Conservation (phyloP, 805 yeast species). For the Cyberlindnera subsufficiens region DNA sequence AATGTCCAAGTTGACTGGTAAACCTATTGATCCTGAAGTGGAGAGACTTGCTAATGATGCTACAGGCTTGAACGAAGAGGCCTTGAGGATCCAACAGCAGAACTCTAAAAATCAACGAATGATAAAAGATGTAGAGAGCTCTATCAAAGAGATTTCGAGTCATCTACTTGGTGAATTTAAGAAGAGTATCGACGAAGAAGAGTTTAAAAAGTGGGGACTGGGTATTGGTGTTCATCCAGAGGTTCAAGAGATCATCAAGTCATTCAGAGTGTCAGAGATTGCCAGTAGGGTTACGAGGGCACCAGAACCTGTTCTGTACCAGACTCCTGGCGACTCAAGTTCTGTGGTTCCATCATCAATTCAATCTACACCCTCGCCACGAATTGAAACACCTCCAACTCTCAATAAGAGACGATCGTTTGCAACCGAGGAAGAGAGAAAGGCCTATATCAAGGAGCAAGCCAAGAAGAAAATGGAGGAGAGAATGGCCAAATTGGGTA, state of each 20-base stretch:
- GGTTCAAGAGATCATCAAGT: conserved; percentile 21
- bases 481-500: conserved; percentile 55
- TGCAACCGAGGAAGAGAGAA: conserved; percentile 54
- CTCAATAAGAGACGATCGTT: neutral
- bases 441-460: conserved; percentile 75
- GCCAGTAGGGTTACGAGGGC: conserved; percentile 14
- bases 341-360: neutral
- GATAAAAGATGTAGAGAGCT: conserved; percentile 62
- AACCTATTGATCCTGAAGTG: conserved; percentile 35
- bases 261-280: conserved; percentile 13
- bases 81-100: conserved; percentile 46
- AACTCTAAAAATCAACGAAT: conserved; percentile 48
- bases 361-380: conserved; percentile 4
- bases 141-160: conserved; percentile 57
- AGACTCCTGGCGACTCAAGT: too few species aligned
- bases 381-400: conserved; percentile 1
- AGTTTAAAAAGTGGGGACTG: conserved; percentile 66
- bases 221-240: conserved; percentile 71
- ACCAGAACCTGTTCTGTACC: neutral
- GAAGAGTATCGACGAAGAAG: conserved; percentile 20
- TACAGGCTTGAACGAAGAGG: conserved; percentile 40
- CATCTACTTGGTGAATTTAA: conserved; percentile 29
- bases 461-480: conserved; percentile 78
- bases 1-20: conserved; percentile 91
- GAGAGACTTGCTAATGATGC: conserved; percentile 32